Evolutionary conservation across 768 basidiomycete genomes (phyloP).

Genomic region (Sistotremastrum suecicum): DNA sequence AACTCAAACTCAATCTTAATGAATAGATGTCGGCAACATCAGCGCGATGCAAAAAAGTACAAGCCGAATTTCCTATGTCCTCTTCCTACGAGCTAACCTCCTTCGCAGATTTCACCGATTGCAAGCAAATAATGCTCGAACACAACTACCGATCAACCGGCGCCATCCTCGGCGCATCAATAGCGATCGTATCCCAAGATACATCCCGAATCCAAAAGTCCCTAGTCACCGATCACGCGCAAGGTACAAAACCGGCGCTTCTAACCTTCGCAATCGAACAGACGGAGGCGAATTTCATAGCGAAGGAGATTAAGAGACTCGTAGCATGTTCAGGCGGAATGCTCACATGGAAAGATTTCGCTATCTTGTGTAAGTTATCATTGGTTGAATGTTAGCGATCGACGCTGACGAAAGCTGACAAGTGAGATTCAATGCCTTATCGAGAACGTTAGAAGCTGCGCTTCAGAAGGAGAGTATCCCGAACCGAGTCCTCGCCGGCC

Average conservation of each 20-base stretch:
- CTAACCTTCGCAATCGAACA: constrained; percentile 36
- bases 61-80: not conserved
- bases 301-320: constrained; percentile 61
- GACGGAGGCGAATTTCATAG: constrained; percentile 59
- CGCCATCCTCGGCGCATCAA: constrained; percentile 53
- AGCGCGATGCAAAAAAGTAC: constrained; percentile 53
- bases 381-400: not conserved
- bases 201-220: constrained; percentile 52
- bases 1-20: not conserved
- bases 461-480: constrained; percentile 73
- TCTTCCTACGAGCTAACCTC: not conserved
- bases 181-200: constrained; percentile 80
- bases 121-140: constrained; percentile 61
- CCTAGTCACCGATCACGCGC: constrained; percentile 52
- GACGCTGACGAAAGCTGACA: not conserved
- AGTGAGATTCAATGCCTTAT: constrained; percentile 77
- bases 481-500: constrained; percentile 58
- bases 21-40: constrained; percentile 51
- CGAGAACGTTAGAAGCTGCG: constrained; percentile 58
- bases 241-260: constrained; percentile 46
- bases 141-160: constrained; percentile 80
- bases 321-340: constrained; percentile 63
- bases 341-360: constrained; percentile 64
- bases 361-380: constrained; percentile 50
- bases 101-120: constrained; percentile 44